Evolutionary conservation across 306 rosid species (phyloP), one percentile per base, ranked within the genome.

Genomic region (Cicer bijugum): DNA sequence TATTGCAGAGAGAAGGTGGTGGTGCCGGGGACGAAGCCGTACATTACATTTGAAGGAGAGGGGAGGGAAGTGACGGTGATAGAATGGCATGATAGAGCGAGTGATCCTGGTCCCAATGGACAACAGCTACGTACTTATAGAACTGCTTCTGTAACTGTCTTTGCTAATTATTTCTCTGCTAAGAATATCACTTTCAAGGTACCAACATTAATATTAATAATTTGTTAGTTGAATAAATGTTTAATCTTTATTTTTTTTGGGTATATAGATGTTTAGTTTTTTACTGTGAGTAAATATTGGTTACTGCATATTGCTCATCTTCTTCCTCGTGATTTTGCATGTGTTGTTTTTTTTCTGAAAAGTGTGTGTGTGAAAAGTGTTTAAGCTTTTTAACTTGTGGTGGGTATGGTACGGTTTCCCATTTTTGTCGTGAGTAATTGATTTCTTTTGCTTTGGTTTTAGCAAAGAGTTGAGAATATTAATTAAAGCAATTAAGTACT

Each of bases 81-180:
- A 20, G 97, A 90, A 42, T 93, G 97, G 98, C 98, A 93, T 71
- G 97, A 90, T 78, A 16, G 98, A 17, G 98, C 97, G 4, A 76
- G 89, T 48, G 97, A 93, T 82, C 98, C 85, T 4, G 98, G 89
- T 46, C 85, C 93, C 69, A 93, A 85, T 8, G 98, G 98, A 4
- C 97, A 93, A 44, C 93, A 90, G 47, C 69, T 93, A 1, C 90
- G 93, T 43, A 93, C 98, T 82, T 90, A 90, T 82, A 85, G 90
- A 86, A 90, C 97, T 0, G 93, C 98, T 75, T 93, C 98, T 7
- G 96, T 93, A 1, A 81, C 93, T 23, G 98, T 90, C 23, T 85
- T 89, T 7, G 96, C 93, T 16, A 84, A 20, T 68, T 85, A 86
- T 78, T 93, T 93, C 85, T 84, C 98, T 2, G 97, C 98, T 5